Conservation (phyloP, 176 grass and related monocot genomes). For the Cenchrus americanus region DNA sequence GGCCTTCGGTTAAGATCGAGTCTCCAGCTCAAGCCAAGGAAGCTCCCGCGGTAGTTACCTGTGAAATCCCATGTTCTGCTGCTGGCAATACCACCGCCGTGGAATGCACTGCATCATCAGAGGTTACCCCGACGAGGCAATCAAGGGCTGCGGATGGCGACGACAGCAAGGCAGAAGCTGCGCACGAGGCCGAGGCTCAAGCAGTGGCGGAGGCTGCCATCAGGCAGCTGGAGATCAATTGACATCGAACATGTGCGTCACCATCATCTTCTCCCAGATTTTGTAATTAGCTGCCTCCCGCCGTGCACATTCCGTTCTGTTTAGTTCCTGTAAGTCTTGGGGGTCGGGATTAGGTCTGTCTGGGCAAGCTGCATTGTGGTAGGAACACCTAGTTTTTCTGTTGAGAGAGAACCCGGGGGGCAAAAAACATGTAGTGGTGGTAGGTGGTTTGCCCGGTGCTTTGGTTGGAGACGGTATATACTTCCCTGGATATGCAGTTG, state of each 20-base stretch:
- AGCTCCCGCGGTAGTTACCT: constrained; percentile 11
- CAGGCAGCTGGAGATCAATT: constrained; percentile 59
- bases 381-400: constrained; percentile 63
- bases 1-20: constrained; percentile 40
- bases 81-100: constrained; percentile 1
- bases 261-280: constrained; percentile 40
- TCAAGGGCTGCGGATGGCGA: not conserved
- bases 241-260: not conserved
- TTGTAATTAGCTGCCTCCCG: constrained; percentile 56
- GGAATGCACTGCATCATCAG: constrained; percentile 18
- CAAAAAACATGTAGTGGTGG: constrained; percentile 40
- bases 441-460: constrained; percentile 51
- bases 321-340: constrained; percentile 53
- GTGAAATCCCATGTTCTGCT: constrained; percentile 18
- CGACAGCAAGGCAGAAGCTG: not conserved
- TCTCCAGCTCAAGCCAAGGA: constrained; percentile 55
- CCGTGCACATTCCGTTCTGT: constrained; percentile 53
- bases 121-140: constrained; percentile 7
- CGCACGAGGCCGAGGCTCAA: constrained; percentile 26
- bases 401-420: constrained; percentile 31
- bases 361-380: constrained; percentile 54
- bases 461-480: constrained; percentile 55
- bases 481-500: constrained; percentile 59
- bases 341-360: constrained; percentile 48
- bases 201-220: constrained; percentile 48